These are phyloP conservation scores for Moesziomyces sp. DNA, from an alignment of 1,284 basidiomycete species.

Conservation along the genomic window DNA sequence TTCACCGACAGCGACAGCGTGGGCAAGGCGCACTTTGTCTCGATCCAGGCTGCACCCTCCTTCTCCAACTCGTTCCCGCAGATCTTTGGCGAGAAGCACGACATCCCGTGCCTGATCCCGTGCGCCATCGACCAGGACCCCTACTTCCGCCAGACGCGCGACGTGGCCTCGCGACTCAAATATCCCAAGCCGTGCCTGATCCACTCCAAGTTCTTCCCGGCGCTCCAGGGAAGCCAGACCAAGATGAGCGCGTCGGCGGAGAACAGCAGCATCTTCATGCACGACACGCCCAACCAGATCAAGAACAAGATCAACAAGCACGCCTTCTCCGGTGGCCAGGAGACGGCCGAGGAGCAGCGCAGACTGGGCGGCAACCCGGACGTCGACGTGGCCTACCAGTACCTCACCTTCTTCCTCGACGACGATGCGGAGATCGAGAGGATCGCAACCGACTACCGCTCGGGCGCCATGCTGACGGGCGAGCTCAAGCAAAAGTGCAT, in stretches of 20 bases:
- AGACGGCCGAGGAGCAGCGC: constrained; percentile 93
- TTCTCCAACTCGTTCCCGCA: constrained; percentile 99
- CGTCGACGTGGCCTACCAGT: constrained; percentile 96
- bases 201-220: constrained; percentile 98
- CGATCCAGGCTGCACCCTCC: constrained; percentile 95
- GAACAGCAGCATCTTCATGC: constrained; percentile 94
- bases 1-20: constrained; percentile 93
- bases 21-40: constrained; percentile 96
- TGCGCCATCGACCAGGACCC: constrained; percentile 95
- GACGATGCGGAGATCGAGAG: constrained; percentile 86
- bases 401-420: constrained; percentile 95
- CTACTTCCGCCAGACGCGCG: constrained; percentile 96
- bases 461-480: constrained; percentile 86
- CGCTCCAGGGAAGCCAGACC: constrained; percentile 94
- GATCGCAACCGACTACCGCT: constrained; percentile 89
- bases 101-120: constrained; percentile 93
- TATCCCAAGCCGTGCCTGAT: constrained; percentile 93
- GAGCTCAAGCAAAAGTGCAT: constrained; percentile 94
- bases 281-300: constrained; percentile 89
- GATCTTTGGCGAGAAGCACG: constrained; percentile 86
- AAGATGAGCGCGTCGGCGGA: constrained; percentile 98
- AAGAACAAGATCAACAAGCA: constrained; percentile 94
- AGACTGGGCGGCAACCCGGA: constrained; percentile 89
- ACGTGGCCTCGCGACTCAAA: constrained; percentile 91
- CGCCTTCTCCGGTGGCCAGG: constrained; percentile 72